Percentiles rank a stretch among this genome's conserved stretches.
phyloP scores from a whole-genome alignment of 371 early-diverging fungal genomes.

The Massospora cicadina region DNA sequence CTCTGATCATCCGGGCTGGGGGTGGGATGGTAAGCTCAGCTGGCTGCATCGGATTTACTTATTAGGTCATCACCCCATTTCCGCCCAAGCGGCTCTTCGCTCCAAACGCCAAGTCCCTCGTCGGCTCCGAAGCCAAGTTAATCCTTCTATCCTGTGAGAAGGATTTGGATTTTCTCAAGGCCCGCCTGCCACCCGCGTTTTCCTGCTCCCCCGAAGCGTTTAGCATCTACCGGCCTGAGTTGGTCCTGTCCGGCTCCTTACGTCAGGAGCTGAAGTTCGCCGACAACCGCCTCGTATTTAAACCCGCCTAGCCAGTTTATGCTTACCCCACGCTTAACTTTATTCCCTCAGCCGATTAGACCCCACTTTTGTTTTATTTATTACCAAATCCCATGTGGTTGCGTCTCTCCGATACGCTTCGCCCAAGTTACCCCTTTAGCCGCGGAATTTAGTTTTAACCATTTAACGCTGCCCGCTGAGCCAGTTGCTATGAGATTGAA shows the following conservation, averaged over 20 bases:
- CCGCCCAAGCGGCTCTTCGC: not conserved
- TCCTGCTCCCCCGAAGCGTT: not conserved
- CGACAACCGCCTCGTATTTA: not conserved
- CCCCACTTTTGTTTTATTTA: too few species aligned
- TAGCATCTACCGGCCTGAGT: not conserved
- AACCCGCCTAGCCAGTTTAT: too few species aligned
- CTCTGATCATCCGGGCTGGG: not conserved
- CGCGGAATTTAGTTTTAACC: too few species aligned
- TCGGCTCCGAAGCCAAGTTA: not conserved
- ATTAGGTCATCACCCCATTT: not conserved
- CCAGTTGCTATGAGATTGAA: too few species aligned
- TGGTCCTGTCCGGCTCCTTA: not conserved
- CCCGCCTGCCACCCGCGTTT: not conserved
- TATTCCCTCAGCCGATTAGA: too few species aligned
- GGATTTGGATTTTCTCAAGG: not conserved
- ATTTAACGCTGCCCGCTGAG: too few species aligned
- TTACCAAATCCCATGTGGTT: too few species aligned
- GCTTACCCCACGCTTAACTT: too few species aligned
- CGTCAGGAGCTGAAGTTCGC: not conserved
- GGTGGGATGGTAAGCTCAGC: constrained; percentile 2
- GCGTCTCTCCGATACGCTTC: too few species aligned
- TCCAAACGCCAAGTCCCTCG: not conserved
- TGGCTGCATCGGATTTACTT: too few species aligned
- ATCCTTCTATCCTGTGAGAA: not conserved
- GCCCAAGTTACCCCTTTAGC: too few species aligned